phyloP scores from a whole-genome alignment of 768 basidiomycete species.

The Tulasnella sp. region DNA sequence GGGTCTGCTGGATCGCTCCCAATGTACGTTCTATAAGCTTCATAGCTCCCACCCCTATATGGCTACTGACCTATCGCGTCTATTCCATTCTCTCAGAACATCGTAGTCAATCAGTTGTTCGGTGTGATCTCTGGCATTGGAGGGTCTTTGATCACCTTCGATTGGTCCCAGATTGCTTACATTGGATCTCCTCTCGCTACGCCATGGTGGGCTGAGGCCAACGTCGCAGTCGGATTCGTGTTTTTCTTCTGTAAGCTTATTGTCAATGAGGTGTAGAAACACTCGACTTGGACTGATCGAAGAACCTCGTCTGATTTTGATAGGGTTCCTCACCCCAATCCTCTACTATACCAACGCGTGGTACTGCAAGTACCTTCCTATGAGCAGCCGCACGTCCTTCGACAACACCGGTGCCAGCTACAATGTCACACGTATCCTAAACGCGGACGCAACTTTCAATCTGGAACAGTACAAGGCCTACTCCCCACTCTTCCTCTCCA shows the following conservation, averaged over 20 bases:
- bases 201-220: conserved; percentile 41
- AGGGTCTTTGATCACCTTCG: conserved; percentile 55
- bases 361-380: conserved; percentile 43
- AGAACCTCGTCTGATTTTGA: too few relatives aligned
- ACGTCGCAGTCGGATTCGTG: conserved; percentile 30
- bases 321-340: conserved; percentile 39
- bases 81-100: conserved; percentile 33
- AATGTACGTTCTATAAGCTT: conserved; percentile 21
- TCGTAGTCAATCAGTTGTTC: conserved; percentile 61
- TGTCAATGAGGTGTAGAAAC: neutral
- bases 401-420: conserved; percentile 47
- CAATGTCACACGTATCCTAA: conserved; percentile 47
- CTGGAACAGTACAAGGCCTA: conserved; percentile 57
- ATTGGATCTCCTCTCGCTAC: conserved; percentile 64
- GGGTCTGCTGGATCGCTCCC: conserved; percentile 83
- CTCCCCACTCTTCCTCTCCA: conserved; percentile 66
- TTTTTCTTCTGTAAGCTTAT: conserved; percentile 25
- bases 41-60: neutral
- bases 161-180: conserved; percentile 43
- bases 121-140: conserved; percentile 57
- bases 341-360: conserved; percentile 38
- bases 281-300: conserved; percentile 8
- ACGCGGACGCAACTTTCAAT: conserved; percentile 49
- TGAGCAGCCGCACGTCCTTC: conserved; percentile 22
- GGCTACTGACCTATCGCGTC: neutral